Evolutionary conservation across 495 filamentous ascomycete species (phyloP), one percentile per base, ranked within the genome.

Genomic region (Mycothermus thermophilus): DNA sequence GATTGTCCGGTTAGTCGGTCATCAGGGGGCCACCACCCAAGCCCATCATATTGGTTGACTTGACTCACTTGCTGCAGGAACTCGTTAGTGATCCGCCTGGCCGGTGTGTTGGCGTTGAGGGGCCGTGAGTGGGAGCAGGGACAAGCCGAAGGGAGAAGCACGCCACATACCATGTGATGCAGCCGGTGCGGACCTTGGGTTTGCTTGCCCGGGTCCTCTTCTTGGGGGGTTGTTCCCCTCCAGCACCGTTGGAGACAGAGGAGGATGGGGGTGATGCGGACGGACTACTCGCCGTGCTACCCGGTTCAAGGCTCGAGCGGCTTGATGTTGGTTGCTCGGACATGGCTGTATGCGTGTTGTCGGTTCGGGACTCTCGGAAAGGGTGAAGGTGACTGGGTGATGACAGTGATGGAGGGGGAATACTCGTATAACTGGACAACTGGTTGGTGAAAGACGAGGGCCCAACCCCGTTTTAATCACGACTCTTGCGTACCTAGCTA

Each of bases 201-300:
- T 52, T 55, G 39, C 51, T 55, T 7, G 52, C 52, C 35, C 52
- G 32, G 4, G 46, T 55, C 20, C 52, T 41, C 26, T 55, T 55
- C 38, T 41, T 49, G 5, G 39, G 31, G 5, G 17, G 41, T n/a
- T n/a, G n/a, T n/a, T n/a, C n/a, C n/a, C n/a, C n/a, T n/a, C n/a
- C n/a, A n/a, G n/a, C n/a, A n/a, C n/a, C n/a, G 23, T 22, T 29
- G 19, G 33, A 20, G 2, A 41, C 22, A 3, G 36, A 27, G 0
- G 25, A 27, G 5, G 42, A 27, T 5, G 43, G 19, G n/a, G n/a
- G n/a, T 2, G 29, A 43, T 6, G 38, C 28, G 2, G 46, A 48
- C 8, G 38, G 42, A 10, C 42, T 44, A 30, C 28, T 26, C n/a
- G 31, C 22, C 32, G 21, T 28, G 27, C 37, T 36, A 16, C 28